Evolutionary conservation across 164 flowering plant genomes (phyloP), one percentile per base, ranked within the genome.

Genomic region (Protea cynaroides): DNA sequence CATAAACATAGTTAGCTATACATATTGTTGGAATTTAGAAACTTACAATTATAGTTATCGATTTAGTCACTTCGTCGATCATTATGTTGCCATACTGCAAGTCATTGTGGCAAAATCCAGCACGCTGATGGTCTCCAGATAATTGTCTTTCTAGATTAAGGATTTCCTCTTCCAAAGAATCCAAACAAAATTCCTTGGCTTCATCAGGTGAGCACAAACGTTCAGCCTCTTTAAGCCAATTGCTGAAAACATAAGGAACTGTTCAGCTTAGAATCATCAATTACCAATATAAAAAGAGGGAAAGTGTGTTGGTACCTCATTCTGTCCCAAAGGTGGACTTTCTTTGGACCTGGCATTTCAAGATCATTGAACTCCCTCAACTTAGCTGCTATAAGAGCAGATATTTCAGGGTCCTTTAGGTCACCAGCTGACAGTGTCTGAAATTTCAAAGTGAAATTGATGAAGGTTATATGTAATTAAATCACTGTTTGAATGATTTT

Each of bases 71-170:
- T 63, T 90, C 97, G 58, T 90, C 92, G 44, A 90, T 82, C 98
- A 90, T 93, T 67, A 93, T 89, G 77, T 93, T 93, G 25, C 98
- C 98, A 73, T 86, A 90, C 61, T 93, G 98, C 71, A 93, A 70
- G 61, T 93, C 98, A 79, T 93, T 93, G 83, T 93, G 98, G 74
- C 98, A 93, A 67, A 93, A 93, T 1, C 87, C 90, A 23, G 88
- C 63, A 19, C 68, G 76, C 62, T 83, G 88, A 58, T 56, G 10
- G 3, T 69, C 80, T 12, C 24, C 49, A 0, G 83, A 69, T 63
- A 85, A 59, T 54, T 75, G 77, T 62, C 76, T 70, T 73, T 88
- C 88, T 55, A 90, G 70, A 58, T 62, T 7, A 56, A 13, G n/a
- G 34, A 90, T 80, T 67, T 90, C 95, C 17, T 79, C 74, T 18